Conservation (phyloP, 2,329 filamentous ascomycete genomes). For the Pseudogymnoascus sp. region DNA sequence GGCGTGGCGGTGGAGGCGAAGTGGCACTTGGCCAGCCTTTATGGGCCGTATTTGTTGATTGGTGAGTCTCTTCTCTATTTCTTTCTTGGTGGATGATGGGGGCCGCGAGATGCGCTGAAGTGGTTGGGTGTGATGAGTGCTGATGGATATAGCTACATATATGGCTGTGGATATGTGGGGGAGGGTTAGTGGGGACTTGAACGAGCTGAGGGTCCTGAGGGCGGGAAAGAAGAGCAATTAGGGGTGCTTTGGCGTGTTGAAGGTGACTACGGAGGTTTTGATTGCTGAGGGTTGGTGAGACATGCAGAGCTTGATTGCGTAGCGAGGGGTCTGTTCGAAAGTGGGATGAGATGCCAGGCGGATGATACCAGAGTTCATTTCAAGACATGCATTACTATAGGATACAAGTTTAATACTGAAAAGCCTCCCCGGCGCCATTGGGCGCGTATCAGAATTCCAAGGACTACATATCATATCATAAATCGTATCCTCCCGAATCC, state of each 20-base stretch:
- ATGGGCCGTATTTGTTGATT: conserved; percentile 49
- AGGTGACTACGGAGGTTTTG: not conserved
- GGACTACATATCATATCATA: conserved; percentile 7
- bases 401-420: conserved; percentile 5
- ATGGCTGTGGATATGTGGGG: conserved; percentile 37
- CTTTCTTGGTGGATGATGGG: not conserved
- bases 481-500: not conserved
- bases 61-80: conserved; percentile 35
- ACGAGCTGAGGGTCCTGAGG: not conserved
- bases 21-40: conserved; percentile 42
- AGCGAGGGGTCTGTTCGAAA: not conserved
- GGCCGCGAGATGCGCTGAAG: not conserved
- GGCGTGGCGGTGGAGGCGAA: conserved; percentile 39
- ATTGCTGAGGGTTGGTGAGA: not conserved
- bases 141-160: conserved; percentile 28
- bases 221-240: conserved; percentile 4
- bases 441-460: not conserved
- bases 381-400: not conserved
- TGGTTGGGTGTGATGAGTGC: not conserved
- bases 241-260: not conserved
- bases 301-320: not conserved
- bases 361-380: not conserved
- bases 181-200: conserved; percentile 21
- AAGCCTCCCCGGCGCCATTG: not conserved
- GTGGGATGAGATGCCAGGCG: not conserved